Conservation (phyloP, 306 rosid genomes). For the Hippophae tibetana region DNA sequence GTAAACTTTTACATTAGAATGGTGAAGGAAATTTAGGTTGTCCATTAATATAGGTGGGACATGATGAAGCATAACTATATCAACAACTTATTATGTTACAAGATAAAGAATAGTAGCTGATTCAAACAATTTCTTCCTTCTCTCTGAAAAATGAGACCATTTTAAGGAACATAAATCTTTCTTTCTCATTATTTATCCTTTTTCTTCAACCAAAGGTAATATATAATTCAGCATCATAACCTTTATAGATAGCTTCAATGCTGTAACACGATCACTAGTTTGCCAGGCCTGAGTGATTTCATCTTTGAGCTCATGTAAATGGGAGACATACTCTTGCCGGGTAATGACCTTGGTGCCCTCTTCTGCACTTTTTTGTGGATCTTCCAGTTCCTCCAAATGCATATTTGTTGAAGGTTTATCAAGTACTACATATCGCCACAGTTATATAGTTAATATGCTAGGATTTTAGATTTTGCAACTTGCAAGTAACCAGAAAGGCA, state of each 20-base stretch:
- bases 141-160: too few species aligned
- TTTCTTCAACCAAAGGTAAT: neutral
- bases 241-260: constrained; percentile 69
- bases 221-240: constrained; percentile 27
- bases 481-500: constrained; percentile 12
- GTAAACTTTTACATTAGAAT: neutral
- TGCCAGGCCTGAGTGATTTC: constrained; percentile 75
- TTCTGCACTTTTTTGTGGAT: constrained; percentile 51
- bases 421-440: constrained; percentile 37
- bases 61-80: too few species aligned
- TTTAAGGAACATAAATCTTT: too few species aligned
- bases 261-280: constrained; percentile 68
- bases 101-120: too few species aligned
- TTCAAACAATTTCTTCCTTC: too few species aligned
- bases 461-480: too few species aligned
- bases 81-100: too few species aligned
- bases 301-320: constrained; percentile 80
- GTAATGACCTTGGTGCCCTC: constrained; percentile 61
- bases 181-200: too few species aligned
- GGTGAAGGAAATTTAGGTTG: neutral
- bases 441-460: neutral
- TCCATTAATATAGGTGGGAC: neutral
- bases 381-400: constrained; percentile 77
- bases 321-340: constrained; percentile 75
- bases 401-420: constrained; percentile 63